Evolutionary conservation across 495 filamentous ascomycete species (phyloP).

Genomic region (Podospora appendiculata): DNA sequence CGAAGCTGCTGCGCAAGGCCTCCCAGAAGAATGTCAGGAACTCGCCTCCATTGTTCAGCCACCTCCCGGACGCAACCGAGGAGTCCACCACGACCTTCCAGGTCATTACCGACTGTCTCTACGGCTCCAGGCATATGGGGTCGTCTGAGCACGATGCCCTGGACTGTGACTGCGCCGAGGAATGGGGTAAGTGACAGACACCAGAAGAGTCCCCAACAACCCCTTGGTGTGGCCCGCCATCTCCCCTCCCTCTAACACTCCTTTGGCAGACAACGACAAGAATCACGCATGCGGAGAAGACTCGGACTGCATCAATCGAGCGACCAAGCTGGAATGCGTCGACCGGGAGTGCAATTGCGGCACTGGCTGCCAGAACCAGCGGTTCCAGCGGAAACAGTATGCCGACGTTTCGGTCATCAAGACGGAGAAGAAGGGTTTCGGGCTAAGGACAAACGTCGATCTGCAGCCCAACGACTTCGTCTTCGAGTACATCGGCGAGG

Average conservation of each 20-base stretch:
- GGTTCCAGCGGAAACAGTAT: slow-evolving; percentile 87
- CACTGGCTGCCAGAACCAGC: slow-evolving; percentile 81
- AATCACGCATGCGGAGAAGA: slow-evolving; percentile 93
- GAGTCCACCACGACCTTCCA: slow-evolving; percentile 74
- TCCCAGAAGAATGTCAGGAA: slow-evolving; percentile 60
- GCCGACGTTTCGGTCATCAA: slow-evolving; percentile 91
- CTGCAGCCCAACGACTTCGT: slow-evolving; percentile 81
- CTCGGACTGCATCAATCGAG: slow-evolving; percentile 97
- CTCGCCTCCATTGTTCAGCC: slow-evolving; percentile 55
- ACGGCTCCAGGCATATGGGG: slow-evolving; percentile 82
- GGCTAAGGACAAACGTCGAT: slow-evolving; percentile 71
- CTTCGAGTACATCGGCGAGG: slow-evolving; percentile 97
- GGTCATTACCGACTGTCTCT: slow-evolving; percentile 73
- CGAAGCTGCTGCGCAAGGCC: slow-evolving; percentile 66
- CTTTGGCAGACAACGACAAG: slow-evolving; percentile 50
- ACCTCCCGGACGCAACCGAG: slow-evolving; percentile 64
- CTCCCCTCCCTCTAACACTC: slow-evolving; percentile 4
- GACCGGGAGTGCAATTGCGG: slow-evolving; percentile 81
- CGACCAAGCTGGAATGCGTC: slow-evolving; percentile 94
- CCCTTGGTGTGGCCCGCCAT: not conserved
- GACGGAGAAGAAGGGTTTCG: slow-evolving; percentile 95
- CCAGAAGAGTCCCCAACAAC: not conserved
- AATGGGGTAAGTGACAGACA: slow-evolving; percentile 72
- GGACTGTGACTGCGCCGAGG: slow-evolving; percentile 91
- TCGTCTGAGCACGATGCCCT: slow-evolving; percentile 82